These are phyloP conservation scores for Lasiosphaeriaceae sp. DNA, from an alignment of 495 filamentous ascomycete genomes.

Conservation along the genomic window DNA sequence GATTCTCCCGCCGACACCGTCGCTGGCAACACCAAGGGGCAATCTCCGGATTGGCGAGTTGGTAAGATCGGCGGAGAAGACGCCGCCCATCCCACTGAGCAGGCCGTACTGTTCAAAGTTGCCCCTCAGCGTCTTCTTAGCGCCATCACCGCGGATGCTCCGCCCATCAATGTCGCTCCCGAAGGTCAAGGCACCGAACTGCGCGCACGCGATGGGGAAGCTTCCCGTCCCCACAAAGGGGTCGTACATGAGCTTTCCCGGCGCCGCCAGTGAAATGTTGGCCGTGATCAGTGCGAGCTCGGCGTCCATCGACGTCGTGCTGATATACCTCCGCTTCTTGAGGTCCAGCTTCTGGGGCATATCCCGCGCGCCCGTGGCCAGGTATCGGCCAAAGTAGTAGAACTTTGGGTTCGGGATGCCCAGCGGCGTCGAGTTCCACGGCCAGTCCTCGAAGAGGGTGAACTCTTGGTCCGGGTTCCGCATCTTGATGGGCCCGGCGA, in stretches of 20 bases:
- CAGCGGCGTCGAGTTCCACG: constrained; percentile 42
- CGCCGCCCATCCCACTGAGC: constrained; percentile 59
- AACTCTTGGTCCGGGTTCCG: constrained; percentile 68
- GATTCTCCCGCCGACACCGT: constrained; percentile 41
- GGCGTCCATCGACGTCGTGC: constrained; percentile 94
- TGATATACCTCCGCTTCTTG: constrained; percentile 90
- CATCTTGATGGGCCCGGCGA: constrained; percentile 73
- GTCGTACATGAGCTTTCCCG: constrained; percentile 83
- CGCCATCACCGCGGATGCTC: constrained; percentile 65
- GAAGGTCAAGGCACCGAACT: constrained; percentile 77
- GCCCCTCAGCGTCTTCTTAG: constrained; percentile 51
- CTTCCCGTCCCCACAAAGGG: constrained; percentile 94
- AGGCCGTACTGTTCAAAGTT: constrained; percentile 88
- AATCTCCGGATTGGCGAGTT: constrained; percentile 69
- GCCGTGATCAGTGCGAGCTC: constrained; percentile 89
- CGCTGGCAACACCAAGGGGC: constrained; percentile 11
- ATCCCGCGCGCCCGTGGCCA: constrained; percentile 60
- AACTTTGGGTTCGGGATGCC: constrained; percentile 48
- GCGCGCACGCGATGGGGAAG: constrained; percentile 79
- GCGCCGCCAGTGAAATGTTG: constrained; percentile 78
- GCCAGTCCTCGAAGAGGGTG: constrained; percentile 75
- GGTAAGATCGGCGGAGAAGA: constrained; percentile 82
- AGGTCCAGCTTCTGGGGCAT: constrained; percentile 74
- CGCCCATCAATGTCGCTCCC: constrained; percentile 93
- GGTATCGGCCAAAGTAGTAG: constrained; percentile 67